Conservation (phyloP, 1,284 basidiomycete genomes). For the Albatrellus sp. region DNA sequence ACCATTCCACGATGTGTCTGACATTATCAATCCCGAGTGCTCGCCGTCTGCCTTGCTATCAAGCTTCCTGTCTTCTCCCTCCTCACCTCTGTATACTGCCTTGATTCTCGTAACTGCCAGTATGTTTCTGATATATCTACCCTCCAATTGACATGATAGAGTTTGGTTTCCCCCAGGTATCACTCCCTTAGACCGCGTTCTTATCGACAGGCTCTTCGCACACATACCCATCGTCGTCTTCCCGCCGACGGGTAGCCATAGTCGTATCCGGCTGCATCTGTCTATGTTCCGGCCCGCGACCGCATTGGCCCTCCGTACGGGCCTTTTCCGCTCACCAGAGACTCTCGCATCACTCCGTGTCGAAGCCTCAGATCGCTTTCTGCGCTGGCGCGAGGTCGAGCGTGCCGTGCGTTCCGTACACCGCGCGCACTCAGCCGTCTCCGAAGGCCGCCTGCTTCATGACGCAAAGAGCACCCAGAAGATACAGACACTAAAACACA, state of each 20-base stretch:
- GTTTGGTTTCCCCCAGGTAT: no score
- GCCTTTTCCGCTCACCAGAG: slow-evolving; percentile 49
- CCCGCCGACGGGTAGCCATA: slow-evolving; percentile 21
- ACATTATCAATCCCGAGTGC: slow-evolving; percentile 35
- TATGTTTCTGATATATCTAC: not conserved
- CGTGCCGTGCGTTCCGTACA: slow-evolving; percentile 27
- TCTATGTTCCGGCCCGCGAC: slow-evolving; percentile 43
- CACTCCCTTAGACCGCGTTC: slow-evolving; percentile 24
- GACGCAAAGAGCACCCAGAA: not conserved
- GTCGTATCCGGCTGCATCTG: slow-evolving; percentile 21
- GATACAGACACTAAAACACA: not conserved
- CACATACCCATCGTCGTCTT: slow-evolving; percentile 48
- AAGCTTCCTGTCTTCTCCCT: slow-evolving; percentile 36
- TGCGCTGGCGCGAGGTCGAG: slow-evolving; percentile 59
- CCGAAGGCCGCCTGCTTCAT: not conserved
- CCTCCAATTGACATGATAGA: no score
- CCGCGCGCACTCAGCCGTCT: slow-evolving; percentile 4
- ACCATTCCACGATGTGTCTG: slow-evolving; percentile 40
- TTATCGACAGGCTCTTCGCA: slow-evolving; percentile 37
- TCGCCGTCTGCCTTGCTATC: slow-evolving; percentile 37
- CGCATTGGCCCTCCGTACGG: slow-evolving; percentile 35
- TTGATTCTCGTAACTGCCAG: slow-evolving; percentile 34
- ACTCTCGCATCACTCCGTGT: slow-evolving; percentile 38
- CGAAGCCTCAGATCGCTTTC: slow-evolving; percentile 58
- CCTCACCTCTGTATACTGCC: slow-evolving; percentile 34